Percentiles rank a stretch among this genome's conserved stretches.
phyloP scores from a whole-genome alignment of 805 yeast species.

The Pichia sporocuriosa region DNA sequence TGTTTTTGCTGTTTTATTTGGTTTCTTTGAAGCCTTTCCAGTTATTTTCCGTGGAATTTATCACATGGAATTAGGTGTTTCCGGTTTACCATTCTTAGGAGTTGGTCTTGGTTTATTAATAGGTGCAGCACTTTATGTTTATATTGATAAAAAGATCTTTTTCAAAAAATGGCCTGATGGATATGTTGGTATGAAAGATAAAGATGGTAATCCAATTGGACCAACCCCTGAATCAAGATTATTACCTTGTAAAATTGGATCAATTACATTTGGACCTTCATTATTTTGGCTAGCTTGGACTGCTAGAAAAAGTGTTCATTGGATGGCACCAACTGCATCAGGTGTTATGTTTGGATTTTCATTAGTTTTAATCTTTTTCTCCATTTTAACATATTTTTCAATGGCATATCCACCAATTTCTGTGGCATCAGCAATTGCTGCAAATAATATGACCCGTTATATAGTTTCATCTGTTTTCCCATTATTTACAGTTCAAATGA shows the following conservation, averaged over 20 bases:
- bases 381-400: conserved; percentile 61
- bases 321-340: conserved; percentile 71
- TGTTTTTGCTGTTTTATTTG: conserved; percentile 70
- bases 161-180: conserved; percentile 60
- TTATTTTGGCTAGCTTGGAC: conserved; percentile 85
- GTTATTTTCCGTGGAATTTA: conserved; percentile 64
- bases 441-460: conserved; percentile 76
- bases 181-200: conserved; percentile 47
- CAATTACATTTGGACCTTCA: conserved; percentile 57
- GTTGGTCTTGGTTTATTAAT: conserved; percentile 60
- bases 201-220: conserved; percentile 46
- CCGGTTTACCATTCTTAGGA: conserved; percentile 66
- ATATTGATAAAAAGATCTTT: conserved; percentile 40
- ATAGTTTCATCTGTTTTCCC: conserved; percentile 75
- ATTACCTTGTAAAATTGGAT: conserved; percentile 58
- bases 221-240: conserved; percentile 58
- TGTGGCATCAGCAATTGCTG: conserved; percentile 86
- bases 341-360: conserved; percentile 80
- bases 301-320: conserved; percentile 50
- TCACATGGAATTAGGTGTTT: conserved; percentile 49
- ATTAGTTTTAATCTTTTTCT: conserved; percentile 62
- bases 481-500: conserved; percentile 80
- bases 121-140: conserved; percentile 48
- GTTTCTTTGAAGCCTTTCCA: conserved; percentile 76
- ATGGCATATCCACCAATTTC: conserved; percentile 66